Conservation (phyloP, 345 rosid species). For the Euphorbia tirucalli region DNA sequence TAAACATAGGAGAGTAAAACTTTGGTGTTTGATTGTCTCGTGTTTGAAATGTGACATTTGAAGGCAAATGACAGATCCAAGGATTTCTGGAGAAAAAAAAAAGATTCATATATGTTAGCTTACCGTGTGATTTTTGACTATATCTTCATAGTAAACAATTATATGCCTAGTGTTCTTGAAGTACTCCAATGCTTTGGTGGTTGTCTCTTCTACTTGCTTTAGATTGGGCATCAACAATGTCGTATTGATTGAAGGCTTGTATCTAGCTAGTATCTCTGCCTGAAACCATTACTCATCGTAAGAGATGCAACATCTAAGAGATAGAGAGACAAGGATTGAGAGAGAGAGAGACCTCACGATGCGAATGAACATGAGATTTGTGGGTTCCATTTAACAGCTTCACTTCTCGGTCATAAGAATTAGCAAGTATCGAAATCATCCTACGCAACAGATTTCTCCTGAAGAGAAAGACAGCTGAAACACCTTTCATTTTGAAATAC, state of each 20-base stretch:
- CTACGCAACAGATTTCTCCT: constrained; percentile 89
- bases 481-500: constrained; percentile 78
- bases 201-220: constrained; percentile 66
- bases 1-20: neutral
- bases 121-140: constrained; percentile 79
- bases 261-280: constrained; percentile 93
- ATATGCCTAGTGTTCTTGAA: constrained; percentile 80
- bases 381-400: constrained; percentile 89
- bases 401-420: constrained; percentile 75
- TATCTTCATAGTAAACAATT: constrained; percentile 82
- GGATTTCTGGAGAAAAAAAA: neutral
- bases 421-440: constrained; percentile 92
- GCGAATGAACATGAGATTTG: constrained; percentile 95
- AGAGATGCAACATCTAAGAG: neutral
- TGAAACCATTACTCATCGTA: constrained; percentile 37
- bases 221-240: constrained; percentile 54
- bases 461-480: constrained; percentile 84
- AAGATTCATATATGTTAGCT: constrained; percentile 30
- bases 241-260: constrained; percentile 76
- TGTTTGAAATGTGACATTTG: neutral
- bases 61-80: neutral
- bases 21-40: neutral
- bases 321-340: neutral
- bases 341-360: constrained; percentile 56
- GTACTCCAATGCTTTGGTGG: constrained; percentile 69